Evolutionary conservation across 108 stramenopile genomes (phyloP), one percentile per base, ranked within the genome.

Genomic region (Nitzschia sp.): DNA sequence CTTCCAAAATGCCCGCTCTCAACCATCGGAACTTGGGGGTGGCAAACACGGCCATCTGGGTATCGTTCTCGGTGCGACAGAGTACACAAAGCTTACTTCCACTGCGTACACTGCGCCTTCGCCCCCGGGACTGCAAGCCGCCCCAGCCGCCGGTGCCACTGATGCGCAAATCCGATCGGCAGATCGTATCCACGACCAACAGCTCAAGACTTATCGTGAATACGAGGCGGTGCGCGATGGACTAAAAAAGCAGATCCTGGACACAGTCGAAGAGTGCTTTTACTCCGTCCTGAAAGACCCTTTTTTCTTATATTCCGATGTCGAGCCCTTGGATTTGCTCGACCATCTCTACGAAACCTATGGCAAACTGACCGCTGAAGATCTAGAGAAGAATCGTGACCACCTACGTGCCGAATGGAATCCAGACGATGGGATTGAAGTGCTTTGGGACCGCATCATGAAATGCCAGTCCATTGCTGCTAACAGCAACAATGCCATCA

Each of bases 371-470:
- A 55, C 5, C 19, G 51, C 47, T 15, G 35, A 13, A 3, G 63
- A 64, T 21, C 29, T 54, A 32, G 34, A 54, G 17, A 31, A 25
- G 31, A 72, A 72, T 29, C 27, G 21, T 15, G 32, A 31, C 11
- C 6, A 35, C 3, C 62, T 64, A 3, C 19, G 2, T 3, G 31
- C 23, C 8, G 27, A n/a, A 32, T 72, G 71, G 69, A 55, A 64
- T 54, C 71, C 71, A 2, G 28, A 49, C 28, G 9, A 64, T 47
- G 63, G 63, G 8, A 64, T 72, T 21, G 63, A 30, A 13, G 8
- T 23, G 31, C 11, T 72, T 5, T 72, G 48, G 49, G 36, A 2
- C 29, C 49, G 28, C 29, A 19, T 64, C 33, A 6, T 4, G 8
- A 5, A 48, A 25, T 28, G 17, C 46, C 13, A 18, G 2, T 26